Conservation (phyloP, 768 basidiomycete species). For the Mycena maculata region DNA sequence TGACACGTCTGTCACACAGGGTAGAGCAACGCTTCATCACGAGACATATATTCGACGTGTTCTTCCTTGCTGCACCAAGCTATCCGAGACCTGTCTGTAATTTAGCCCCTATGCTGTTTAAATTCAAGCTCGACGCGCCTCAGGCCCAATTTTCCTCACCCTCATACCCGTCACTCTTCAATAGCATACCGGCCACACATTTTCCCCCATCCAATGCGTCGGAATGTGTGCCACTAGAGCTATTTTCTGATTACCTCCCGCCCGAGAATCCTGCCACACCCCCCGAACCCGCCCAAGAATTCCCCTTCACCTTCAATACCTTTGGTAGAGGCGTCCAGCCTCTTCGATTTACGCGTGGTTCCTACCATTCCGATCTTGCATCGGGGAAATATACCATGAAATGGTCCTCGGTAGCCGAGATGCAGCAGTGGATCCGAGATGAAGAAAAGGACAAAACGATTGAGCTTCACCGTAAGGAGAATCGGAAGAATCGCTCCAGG, state of each 20-base stretch:
- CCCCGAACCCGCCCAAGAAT: not conserved
- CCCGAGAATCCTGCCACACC: conserved; percentile 2
- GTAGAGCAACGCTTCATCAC: not conserved
- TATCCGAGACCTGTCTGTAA: not conserved
- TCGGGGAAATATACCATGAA: not conserved
- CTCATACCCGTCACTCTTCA: not conserved
- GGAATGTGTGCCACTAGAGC: not conserved
- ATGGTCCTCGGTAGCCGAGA: not conserved
- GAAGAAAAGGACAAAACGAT: conserved; percentile 4
- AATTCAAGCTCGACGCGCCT: not conserved
- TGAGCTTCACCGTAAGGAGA: conserved; percentile 12
- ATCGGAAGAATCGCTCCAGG: conserved; percentile 1
- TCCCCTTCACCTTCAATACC: conserved; percentile 7
- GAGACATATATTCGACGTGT: not conserved
- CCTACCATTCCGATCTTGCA: conserved; percentile 5
- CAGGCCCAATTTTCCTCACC: not conserved
- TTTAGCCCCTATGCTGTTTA: not conserved
- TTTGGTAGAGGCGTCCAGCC: not conserved
- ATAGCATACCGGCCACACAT: not conserved
- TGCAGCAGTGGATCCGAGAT: conserved; percentile 3
- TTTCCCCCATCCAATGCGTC: not conserved
- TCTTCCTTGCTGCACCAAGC: not conserved
- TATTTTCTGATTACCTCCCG: not conserved
- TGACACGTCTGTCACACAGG: not conserved
- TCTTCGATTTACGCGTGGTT: not conserved